phyloP scores from a whole-genome alignment of 768 basidiomycete genomes.

The Hygrocybe punicea region DNA sequence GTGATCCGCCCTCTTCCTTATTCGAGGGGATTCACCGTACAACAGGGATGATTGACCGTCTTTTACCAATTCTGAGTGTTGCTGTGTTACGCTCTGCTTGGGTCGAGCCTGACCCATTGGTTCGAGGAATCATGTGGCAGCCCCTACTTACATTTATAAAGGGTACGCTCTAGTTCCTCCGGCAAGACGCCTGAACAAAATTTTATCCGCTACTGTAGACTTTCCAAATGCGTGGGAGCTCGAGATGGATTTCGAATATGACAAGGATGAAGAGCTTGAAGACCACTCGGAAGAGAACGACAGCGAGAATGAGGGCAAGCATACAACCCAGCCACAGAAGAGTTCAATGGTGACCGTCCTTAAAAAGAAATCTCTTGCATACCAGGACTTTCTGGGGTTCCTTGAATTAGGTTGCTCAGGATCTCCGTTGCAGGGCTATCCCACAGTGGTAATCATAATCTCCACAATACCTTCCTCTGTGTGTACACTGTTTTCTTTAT shows the following conservation, averaged over 20 bases:
- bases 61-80: conserved; percentile 49
- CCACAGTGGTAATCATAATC: conserved; percentile 72
- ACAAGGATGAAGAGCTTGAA: conserved; percentile 36
- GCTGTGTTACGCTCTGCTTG: conserved; percentile 64
- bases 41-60: conserved; percentile 23
- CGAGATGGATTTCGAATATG: conserved; percentile 29
- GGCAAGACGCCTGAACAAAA: background rate
- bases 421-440: conserved; percentile 76
- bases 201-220: conserved; percentile 37
- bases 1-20: conserved; percentile 2
- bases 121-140: conserved; percentile 66
- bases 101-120: conserved; percentile 66
- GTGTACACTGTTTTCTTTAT: conserved; percentile 21
- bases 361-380: conserved; percentile 45
- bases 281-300: conserved; percentile 36
- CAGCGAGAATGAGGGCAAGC: no score
- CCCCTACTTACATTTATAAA: conserved; percentile 69
- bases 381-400: conserved; percentile 74
- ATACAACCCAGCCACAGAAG: no score
- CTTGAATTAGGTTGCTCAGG: conserved; percentile 77
- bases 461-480: conserved; percentile 76
- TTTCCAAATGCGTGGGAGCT: conserved; percentile 65
- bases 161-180: conserved; percentile 43
- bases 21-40: background rate
- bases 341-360: no score